Conservation (phyloP, 768 basidiomycete species). For the Pisolithus tinctorius region DNA sequence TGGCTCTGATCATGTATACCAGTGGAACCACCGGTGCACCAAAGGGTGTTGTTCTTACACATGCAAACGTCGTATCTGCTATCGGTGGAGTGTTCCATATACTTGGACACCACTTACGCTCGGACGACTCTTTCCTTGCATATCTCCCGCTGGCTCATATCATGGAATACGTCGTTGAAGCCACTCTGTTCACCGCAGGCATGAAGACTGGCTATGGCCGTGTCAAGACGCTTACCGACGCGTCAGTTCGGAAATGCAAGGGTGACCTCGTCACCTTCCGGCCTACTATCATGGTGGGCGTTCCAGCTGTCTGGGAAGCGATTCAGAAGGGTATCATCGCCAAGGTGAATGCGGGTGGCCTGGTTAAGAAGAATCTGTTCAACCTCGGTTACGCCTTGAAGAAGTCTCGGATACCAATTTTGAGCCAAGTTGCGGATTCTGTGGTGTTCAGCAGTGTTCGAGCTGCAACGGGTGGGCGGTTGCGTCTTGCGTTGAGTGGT, state of each 20-base stretch:
- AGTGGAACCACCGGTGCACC: conserved; percentile 87
- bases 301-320: conserved; percentile 95
- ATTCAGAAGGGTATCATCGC: conserved; percentile 90
- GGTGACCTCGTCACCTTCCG: conserved; percentile 82
- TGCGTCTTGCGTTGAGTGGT: conserved; percentile 76
- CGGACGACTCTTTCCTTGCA: conserved; percentile 54
- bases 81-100: conserved; percentile 76
- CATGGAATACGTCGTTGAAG: conserved; percentile 91
- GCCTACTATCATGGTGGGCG: conserved; percentile 90
- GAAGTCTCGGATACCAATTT: conserved; percentile 58
- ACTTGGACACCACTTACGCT: conserved; percentile 46
- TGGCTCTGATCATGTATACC: conserved; percentile 79
- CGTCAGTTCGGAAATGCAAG: conserved; percentile 80
- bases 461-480: conserved; percentile 80
- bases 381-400: conserved; percentile 71
- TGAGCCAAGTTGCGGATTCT: conserved; percentile 63
- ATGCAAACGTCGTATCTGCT: conserved; percentile 79
- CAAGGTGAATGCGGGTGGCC: conserved; percentile 67
- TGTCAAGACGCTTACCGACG: conserved; percentile 93
- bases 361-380: conserved; percentile 71
- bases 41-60: conserved; percentile 89
- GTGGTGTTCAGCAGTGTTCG: conserved; percentile 72
- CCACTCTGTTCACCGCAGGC: conserved; percentile 66
- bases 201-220: conserved; percentile 84
- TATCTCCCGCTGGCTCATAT: conserved; percentile 95